Base-by-base conservation (phyloP, 208 protist species). In the Tritrichomonas musculus region DNA sequence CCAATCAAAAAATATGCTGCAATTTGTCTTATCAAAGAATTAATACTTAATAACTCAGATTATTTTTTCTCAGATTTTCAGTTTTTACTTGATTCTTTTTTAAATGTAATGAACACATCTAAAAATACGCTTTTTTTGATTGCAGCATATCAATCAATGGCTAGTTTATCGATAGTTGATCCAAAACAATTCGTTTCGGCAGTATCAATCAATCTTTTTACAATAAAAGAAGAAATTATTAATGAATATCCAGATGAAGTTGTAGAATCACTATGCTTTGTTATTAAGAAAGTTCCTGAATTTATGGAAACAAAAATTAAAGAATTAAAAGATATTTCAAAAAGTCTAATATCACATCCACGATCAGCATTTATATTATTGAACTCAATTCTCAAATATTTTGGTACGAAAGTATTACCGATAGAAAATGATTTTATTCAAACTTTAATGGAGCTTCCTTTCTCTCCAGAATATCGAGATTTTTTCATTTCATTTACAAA, bases 401-500 rank as follows among this genome's bases (percentile, higher is more conserved):
- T 88, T 88, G 27, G 47, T 33, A 27, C 53, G 20, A 57, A 88
- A 88, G 0, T n/a, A 47, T 88, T 53, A 14, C 77, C 77, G 17
- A 39, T 57, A 57, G 77, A 88, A 11, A 27, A 20, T 2, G 41
- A 82, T 82, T 88, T 88, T 57, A 60, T 88, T 39, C 5, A 53
- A 1, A 53, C 33, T 44, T 36, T 88, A 39, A 2, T 88, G 0
- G 14, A 88, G 39, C 8, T 27, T 0, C 77, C 77, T 39, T 53
- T 53, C 3, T 33, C 77, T 33, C 44, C 9, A n/a, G 44, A 88
- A 33, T 88, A 30, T 36, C 53, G n/a, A 27, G 47, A 88, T 60
- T 88, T 88, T 36, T 88, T 88, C n/a, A 30, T 88, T 39, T 20
- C 77, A 39, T 88, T 39, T n/a, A 57, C 77, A 57, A 88, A 57